Evolutionary conservation across 1,284 basidiomycete genomes (phyloP), one percentile per base, ranked within the genome.

Genomic region (Microbotryum scabiosae): DNA sequence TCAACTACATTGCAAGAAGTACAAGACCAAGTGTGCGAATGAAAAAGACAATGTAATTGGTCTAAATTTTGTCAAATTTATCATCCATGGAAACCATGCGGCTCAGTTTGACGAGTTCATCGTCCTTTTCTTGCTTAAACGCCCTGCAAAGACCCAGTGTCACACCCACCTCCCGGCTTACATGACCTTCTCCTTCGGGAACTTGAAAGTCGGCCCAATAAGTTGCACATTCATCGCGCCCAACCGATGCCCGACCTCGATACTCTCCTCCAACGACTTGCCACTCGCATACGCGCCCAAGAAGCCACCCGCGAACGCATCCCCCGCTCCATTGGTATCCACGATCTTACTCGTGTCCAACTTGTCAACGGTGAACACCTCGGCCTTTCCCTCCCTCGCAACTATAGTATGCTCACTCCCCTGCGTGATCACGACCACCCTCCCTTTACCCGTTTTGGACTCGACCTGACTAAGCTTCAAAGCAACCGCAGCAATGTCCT

Each of bases 271-370:
- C 54, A 93, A 73, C 51, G 73, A 77, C 82, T 91, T 97, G 26
- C 90, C 92, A 48, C 82, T 76, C 55, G 91, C 85, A 56, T 85
- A 81, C 1, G 87, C 93, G 55, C 89, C 96, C 54, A 97, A 75
- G 80, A 97, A 93, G 53, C 90, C 96, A 65, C 96, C 96, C n/a
- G 92, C 91, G 71, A 98, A 98, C 56, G 91, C 92, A 76, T 99
- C 96, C 56, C 96, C 96, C n/a, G 96, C 96, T 57, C 90, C 96
- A 78, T 98, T 99, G 60, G 96, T 99, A 77, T 98, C 96, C 62
- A 97, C 85, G 71, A 99, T 94, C 75, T 86, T 75, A 60, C 81
- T 82, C 67, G 80, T 79, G 56, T 76, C 72, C 64, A 97, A 79
- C 54, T 82, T 79, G 60, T 79, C 75, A 53, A 94, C 89, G 41